Base-by-base conservation (phyloP, 352 stramenopile genomes). In the Phytopythium helicoides region DNA sequence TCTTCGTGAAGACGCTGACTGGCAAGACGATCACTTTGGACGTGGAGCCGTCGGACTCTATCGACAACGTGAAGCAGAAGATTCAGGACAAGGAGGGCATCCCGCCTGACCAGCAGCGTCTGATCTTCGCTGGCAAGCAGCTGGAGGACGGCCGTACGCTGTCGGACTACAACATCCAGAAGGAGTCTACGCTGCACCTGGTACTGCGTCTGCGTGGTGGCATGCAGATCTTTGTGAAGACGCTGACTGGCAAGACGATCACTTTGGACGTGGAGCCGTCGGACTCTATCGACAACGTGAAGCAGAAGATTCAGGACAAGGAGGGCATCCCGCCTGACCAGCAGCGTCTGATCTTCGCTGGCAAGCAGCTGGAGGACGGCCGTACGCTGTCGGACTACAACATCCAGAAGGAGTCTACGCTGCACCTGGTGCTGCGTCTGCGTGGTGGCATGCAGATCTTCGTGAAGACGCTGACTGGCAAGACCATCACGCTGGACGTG, bases 351-450 rank as follows among this genome's bases (percentile, higher is more conserved):
- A 99, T 98, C 63, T 98, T 98, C 68, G 93, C 85, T 23, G 95
- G 94, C 47, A 97, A 98, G 75, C 95, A 98, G 81, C 72, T 98
- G 15, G 89, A 98, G 62, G 92, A 97, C 62, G 81, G n/a, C n/a
- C n/a, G n/a, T n/a, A n/a, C n/a, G n/a, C n/a, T n/a, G 81, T 22
- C 97, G 96, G 94, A 98, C 74, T 98, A 97, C 75, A 87, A 97
- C 64, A 92, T 98, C 52, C 86, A 97, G 68, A 97, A 97, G 76
- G 91, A 98, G 67, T 97, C 85, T 39, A 97, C 91, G 22, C 69
- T 98, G 16, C 89, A 97, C 69, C 68, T 97, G 52, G 92, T 97
- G 47, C 64, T 98, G 6, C 79, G 89, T 52, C 73, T 96, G 31
- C 78, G 85, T 73, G 64, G n/a, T 19, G 26, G 19, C n/a, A n/a